Evolutionary conservation across 768 basidiomycete genomes (phyloP).

Genomic region (Hirschioporus abietinus): DNA sequence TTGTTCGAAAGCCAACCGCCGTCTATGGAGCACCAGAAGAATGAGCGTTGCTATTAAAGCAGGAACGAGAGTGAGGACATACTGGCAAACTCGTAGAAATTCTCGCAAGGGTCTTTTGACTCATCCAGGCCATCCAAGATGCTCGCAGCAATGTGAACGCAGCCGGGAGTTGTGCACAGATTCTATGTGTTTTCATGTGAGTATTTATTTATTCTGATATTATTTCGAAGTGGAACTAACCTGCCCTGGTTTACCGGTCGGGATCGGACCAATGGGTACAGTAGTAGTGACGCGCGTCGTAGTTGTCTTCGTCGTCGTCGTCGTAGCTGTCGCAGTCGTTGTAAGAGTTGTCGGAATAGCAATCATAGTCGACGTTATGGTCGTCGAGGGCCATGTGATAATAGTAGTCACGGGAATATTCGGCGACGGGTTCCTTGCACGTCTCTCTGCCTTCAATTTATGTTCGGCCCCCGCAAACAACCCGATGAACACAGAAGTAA

Average conservation of each 20-base stretch:
- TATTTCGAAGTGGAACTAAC: slow-evolving; percentile 24
- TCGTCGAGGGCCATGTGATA: slow-evolving; percentile 28
- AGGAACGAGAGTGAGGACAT: slow-evolving; percentile 18
- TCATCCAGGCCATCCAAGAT: slow-evolving; percentile 79
- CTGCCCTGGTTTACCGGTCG: slow-evolving; percentile 49
- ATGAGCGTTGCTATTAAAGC: slow-evolving; percentile 5
- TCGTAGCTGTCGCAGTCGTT: slow-evolving; percentile 26
- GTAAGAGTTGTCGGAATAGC: slow-evolving; percentile 21
- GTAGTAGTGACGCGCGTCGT: slow-evolving; percentile 40
- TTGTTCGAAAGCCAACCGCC: slow-evolving; percentile 84
- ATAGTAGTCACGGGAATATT: slow-evolving; percentile 20
- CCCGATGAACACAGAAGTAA: slow-evolving; percentile 86
- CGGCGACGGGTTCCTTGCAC: slow-evolving; percentile 29
- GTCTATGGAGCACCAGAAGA: slow-evolving; percentile 36
- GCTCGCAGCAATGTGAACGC: slow-evolving; percentile 76
- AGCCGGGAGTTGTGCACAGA: slow-evolving; percentile 70
- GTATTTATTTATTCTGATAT: background rate
- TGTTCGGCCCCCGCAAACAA: slow-evolving; percentile 88
- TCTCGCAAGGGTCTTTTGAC: slow-evolving; percentile 87
- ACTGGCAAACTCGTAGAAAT: slow-evolving; percentile 94
- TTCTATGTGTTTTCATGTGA: slow-evolving; percentile 34
- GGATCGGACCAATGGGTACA: slow-evolving; percentile 40
- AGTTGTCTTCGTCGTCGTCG: slow-evolving; percentile 32
- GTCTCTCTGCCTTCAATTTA: slow-evolving; percentile 50
- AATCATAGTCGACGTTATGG: slow-evolving; percentile 13